phyloP scores from a whole-genome alignment of 2,329 filamentous ascomycete species.

The Tolypocladium tropicale region DNA sequence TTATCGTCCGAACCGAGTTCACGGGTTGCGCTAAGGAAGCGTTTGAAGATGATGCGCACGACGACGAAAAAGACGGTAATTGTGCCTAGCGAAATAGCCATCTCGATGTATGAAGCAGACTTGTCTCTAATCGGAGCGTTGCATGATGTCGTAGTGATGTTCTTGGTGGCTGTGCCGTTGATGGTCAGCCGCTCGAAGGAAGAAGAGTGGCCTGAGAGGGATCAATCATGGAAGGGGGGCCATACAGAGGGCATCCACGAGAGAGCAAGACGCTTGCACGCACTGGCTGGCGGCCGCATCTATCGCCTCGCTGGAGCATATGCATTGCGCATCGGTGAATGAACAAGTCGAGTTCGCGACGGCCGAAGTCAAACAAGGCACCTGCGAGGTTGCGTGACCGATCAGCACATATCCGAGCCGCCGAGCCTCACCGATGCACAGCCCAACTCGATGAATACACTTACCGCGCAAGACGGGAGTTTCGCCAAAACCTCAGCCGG shows the following conservation, averaged over 20 bases:
- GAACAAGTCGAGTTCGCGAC: not conserved
- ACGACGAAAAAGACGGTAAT: constrained; percentile 18
- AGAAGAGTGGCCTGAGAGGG: not conserved
- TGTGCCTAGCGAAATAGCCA: not conserved
- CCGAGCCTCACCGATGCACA: too few species aligned
- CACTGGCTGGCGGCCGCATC: not conserved
- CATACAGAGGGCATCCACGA: not conserved
- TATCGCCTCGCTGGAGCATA: not conserved
- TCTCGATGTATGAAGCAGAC: not conserved
- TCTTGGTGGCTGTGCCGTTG: not conserved
- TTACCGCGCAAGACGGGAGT: too few species aligned
- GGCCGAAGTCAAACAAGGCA: not conserved
- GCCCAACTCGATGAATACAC: too few species aligned
- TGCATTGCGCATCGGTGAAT: not conserved
- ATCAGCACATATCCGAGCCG: too few species aligned
- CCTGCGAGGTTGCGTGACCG: too few species aligned
- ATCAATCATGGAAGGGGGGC: too few species aligned
- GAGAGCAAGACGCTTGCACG: not conserved
- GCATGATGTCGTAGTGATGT: not conserved
- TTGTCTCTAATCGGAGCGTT: not conserved
- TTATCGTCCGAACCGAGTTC: not conserved
- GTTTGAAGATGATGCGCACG: constrained; percentile 23
- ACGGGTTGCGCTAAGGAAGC: too few species aligned
- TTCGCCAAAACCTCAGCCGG: too few species aligned
- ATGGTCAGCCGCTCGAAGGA: not conserved